These are phyloP conservation scores for Acacia concinna DNA, from an alignment of 331 rosid species.

Conservation along the genomic window DNA sequence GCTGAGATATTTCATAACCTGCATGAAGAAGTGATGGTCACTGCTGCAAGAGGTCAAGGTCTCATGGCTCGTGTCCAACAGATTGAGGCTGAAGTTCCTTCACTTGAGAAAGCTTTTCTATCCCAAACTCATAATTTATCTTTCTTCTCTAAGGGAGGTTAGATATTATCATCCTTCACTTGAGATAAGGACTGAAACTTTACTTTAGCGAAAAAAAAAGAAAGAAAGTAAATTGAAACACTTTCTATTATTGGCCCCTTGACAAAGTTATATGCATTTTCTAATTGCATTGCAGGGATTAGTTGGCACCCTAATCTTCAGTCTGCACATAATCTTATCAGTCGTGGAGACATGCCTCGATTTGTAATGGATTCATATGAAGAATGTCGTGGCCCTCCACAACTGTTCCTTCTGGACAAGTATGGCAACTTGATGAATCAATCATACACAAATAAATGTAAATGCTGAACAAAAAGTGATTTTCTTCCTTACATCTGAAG, in stretches of 20 bases:
- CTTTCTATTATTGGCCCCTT: slow-evolving; percentile 4
- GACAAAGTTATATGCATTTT: background rate
- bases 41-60: slow-evolving; percentile 83
- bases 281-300: slow-evolving; percentile 61
- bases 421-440: slow-evolving; percentile 47
- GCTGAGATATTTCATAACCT: slow-evolving; percentile 91
- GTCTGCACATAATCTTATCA: slow-evolving; percentile 62
- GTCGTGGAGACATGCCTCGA: slow-evolving; percentile 88
- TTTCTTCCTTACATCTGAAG: slow-evolving; percentile 21
- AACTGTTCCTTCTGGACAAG: slow-evolving; percentile 93
- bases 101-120: slow-evolving; percentile 78
- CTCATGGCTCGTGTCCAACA: slow-evolving; percentile 88
- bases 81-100: slow-evolving; percentile 92
- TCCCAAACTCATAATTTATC: slow-evolving; percentile 68
- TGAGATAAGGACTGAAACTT: background rate
- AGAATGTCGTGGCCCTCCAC: slow-evolving; percentile 93
- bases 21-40: slow-evolving; percentile 93
- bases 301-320: slow-evolving; percentile 88
- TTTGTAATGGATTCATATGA: slow-evolving; percentile 96
- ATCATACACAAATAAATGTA: background rate
- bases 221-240: background rate
- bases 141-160: slow-evolving; percentile 69
- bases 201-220: background rate
- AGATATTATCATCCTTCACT: slow-evolving; percentile 10
- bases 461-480: slow-evolving; percentile 6